Evolutionary conservation across 2,329 filamentous ascomycete genomes (phyloP), one percentile per base, ranked within the genome.

Genomic region (Paecilomyces fulvus): DNA sequence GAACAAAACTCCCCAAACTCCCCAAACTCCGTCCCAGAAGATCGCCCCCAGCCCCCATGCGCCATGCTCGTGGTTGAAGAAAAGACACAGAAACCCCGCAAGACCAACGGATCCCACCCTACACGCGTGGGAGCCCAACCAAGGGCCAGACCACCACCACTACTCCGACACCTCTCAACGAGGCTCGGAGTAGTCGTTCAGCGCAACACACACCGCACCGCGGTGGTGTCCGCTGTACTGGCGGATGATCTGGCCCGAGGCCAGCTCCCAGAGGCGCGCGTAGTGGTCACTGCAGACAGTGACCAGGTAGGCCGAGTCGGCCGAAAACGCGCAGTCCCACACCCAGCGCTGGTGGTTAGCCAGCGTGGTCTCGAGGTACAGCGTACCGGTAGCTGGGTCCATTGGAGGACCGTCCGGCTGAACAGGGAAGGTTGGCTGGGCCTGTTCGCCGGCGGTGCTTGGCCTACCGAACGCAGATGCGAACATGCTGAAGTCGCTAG

Each of bases 211-310:
- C 0, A 96, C 90, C 3, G 91, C 90, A 49, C 92, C 92, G 33
- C 92, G 82, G 70, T 96, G 92, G 69, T 96, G 92, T 6, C 92
- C 92, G 69, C 95, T 96, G 71, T 96, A 96, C 77, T 96, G 92
- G 51, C 92, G 82, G 65, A 96, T 96, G 62, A 96, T 92, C 66
- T 86, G 87, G 72, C 95, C 90, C 63, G 87, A 91, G 61, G 81
- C 79, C 61, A 96, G 78, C 77, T 96, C 92, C 92, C 92, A 96
- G 56, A 96, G 76, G 17, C 92, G 82, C 1, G 92, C 92, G 69
- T 95, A 96, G 71, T 96, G 92, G 70, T 96, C 92, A 48, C 88
- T 92, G 70, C 90, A 96, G 4, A 92, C 91, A 0, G 92, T 96
- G 11, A 96, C 92, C 6, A 96, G 79, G 67, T 96, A 96, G 0